These are phyloP conservation scores for Vigna hirtella DNA, from an alignment of 306 rosid genomes.

Conservation along the genomic window DNA sequence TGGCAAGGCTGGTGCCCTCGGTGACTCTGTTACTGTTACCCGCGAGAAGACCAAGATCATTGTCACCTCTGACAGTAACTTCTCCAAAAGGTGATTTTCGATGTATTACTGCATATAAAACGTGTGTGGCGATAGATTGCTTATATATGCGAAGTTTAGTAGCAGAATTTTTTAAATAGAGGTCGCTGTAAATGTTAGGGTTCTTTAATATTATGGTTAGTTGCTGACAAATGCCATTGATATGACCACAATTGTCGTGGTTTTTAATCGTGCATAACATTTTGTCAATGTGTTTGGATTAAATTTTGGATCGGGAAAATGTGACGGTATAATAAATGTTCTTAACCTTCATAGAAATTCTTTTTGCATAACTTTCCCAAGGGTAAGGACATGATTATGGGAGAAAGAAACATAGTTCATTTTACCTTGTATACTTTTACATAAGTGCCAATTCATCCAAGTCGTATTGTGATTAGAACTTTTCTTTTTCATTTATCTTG, in stretches of 20 bases:
- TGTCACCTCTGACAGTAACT: constrained; percentile 79
- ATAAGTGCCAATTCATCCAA: neutral
- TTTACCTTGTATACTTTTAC: neutral
- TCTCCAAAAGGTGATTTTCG: constrained; percentile 73
- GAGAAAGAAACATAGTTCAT: neutral
- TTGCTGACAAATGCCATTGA: neutral
- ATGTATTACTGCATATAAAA: neutral
- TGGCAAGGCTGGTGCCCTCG: constrained; percentile 95
- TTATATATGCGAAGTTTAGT: neutral
- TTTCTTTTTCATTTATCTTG: neutral
- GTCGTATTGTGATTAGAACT: neutral
- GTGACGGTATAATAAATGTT: neutral
- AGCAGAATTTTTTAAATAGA: neutral
- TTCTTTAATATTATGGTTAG: neutral
- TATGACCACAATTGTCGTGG: too few species aligned
- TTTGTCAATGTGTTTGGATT: neutral
- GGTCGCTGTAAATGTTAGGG: neutral
- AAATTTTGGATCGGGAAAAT: too few species aligned
- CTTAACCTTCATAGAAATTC: neutral
- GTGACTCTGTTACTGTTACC: constrained; percentile 70
- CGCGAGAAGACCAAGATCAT: constrained; percentile 79
- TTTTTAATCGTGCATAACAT: too few species aligned
- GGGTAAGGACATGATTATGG: neutral
- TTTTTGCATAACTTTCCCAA: too few species aligned
- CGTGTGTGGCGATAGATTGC: neutral